Conservation (phyloP, 2,329 filamentous ascomycete genomes). For the Elsinoe perseae region DNA sequence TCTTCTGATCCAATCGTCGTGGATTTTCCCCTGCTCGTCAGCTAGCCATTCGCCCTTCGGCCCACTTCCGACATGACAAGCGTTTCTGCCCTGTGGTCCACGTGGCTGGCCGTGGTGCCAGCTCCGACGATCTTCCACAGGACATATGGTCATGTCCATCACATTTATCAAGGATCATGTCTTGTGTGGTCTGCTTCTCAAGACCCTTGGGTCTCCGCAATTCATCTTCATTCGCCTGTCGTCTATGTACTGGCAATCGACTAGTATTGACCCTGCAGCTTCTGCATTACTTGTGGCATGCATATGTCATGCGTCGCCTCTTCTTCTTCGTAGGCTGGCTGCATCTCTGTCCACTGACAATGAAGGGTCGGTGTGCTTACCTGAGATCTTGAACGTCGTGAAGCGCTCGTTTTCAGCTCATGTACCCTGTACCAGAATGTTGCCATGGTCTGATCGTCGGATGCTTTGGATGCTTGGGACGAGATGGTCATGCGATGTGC, state of each 20-base stretch:
- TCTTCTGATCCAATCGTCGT: neutral
- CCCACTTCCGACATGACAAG: neutral
- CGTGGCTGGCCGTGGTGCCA: neutral
- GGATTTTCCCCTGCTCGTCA: neutral
- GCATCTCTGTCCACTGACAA: neutral
- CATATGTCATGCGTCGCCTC: neutral
- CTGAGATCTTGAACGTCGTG: neutral
- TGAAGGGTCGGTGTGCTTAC: neutral
- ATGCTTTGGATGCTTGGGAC: neutral
- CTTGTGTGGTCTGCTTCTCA: too few species aligned
- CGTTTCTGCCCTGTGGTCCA: neutral
- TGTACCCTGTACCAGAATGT: neutral
- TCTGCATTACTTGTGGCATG: too few species aligned
- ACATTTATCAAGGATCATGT: too few species aligned
- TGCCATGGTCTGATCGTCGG: neutral
- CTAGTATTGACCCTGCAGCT: neutral
- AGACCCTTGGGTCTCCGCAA: neutral
- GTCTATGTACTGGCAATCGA: neutral
- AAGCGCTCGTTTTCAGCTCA: neutral
- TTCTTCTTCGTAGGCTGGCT: neutral
- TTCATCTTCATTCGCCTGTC: slow-evolving; percentile 6
- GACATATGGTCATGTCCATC: neutral
- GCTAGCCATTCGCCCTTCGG: neutral
- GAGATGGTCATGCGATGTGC: neutral
- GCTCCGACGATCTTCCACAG: neutral